Percentiles rank a stretch among this genome's conserved stretches.
These are phyloP conservation scores for Grigorovia humatica DNA, from an alignment of 805 yeast species.

Conservation along the genomic window DNA sequence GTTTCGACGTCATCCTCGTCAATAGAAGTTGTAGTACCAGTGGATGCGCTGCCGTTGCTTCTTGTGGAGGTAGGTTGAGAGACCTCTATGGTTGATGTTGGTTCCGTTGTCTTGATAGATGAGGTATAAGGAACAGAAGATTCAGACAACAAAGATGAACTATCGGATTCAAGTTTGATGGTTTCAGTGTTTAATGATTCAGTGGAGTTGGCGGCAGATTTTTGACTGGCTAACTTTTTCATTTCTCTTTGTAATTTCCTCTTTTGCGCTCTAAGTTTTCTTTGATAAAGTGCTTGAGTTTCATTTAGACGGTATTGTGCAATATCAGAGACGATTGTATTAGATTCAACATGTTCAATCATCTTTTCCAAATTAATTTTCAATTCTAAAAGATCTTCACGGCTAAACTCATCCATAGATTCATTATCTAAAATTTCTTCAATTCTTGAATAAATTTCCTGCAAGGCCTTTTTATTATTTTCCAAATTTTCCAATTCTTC, in stretches of 20 bases:
- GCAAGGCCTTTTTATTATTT: conserved; percentile 7
- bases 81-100: no score
- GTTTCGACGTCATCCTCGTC: not conserved
- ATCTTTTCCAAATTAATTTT: conserved; percentile 20
- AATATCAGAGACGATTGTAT: conserved; percentile 11
- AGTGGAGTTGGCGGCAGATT: not conserved
- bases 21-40: not conserved
- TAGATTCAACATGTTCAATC: conserved; percentile 10
- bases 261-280: conserved; percentile 17
- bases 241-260: conserved; percentile 17
- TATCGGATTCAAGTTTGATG: not conserved
- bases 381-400: conserved; percentile 27
- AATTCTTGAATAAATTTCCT: conserved; percentile 9
- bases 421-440: conserved; percentile 21
- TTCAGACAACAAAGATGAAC: no score
- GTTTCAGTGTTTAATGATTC: not conserved
- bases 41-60: not conserved
- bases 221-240: conserved; percentile 2
- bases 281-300: conserved; percentile 16
- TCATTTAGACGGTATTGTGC: conserved; percentile 27
- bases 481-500: conserved; percentile 8
- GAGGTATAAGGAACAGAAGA: no score
- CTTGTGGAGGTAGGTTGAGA: no score
- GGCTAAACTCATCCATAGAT: conserved; percentile 9
- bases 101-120: no score